Conservation (phyloP, 805 yeast species). For the Ogataea paraovalis region DNA sequence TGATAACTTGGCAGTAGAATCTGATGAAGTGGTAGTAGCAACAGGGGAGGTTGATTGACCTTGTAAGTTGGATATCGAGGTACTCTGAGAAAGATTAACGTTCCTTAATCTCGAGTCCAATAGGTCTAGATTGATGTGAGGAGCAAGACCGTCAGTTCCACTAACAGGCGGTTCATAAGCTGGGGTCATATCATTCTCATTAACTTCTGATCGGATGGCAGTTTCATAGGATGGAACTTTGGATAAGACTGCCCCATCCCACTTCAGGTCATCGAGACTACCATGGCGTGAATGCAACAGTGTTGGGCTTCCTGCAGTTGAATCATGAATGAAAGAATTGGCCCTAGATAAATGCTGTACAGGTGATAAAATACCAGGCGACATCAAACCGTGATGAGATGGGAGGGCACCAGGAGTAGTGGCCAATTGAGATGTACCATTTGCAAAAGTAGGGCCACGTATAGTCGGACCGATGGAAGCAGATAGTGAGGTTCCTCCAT, state of each 20-base stretch:
- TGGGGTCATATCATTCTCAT: slow-evolving; percentile 62
- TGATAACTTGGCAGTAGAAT: slow-evolving; percentile 9
- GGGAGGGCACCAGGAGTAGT: slow-evolving; percentile 9
- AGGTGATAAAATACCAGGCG: slow-evolving; percentile 48
- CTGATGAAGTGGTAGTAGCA: slow-evolving; percentile 1
- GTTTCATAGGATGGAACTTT: slow-evolving; percentile 82
- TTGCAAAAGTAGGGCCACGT: slow-evolving; percentile 21
- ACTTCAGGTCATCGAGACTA: slow-evolving; percentile 6
- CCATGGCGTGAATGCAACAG: slow-evolving; percentile 6
- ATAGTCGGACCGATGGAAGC: slow-evolving; percentile 3
- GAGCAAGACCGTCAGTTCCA: slow-evolving; percentile 22
- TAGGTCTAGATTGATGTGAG: slow-evolving; percentile 30
- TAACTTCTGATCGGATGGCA: slow-evolving; percentile 57
- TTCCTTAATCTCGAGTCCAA: slow-evolving; percentile 29
- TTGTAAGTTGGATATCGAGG: not conserved
- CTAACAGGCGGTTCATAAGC: slow-evolving; percentile 54
- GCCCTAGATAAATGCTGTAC: slow-evolving; percentile 57
- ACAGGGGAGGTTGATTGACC: not conserved
- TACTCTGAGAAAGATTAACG: slow-evolving; percentile 13
- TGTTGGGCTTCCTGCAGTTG: slow-evolving; percentile 4
- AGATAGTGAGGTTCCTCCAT: not conserved
- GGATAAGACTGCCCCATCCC: slow-evolving; percentile 32
- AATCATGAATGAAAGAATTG: slow-evolving; percentile 40
- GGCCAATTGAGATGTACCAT: slow-evolving; percentile 14
- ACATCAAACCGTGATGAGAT: slow-evolving; percentile 1